Evolutionary conservation across 1,284 basidiomycete species (phyloP), one percentile per base, ranked within the genome.

Genomic region (Ustilago curta): DNA sequence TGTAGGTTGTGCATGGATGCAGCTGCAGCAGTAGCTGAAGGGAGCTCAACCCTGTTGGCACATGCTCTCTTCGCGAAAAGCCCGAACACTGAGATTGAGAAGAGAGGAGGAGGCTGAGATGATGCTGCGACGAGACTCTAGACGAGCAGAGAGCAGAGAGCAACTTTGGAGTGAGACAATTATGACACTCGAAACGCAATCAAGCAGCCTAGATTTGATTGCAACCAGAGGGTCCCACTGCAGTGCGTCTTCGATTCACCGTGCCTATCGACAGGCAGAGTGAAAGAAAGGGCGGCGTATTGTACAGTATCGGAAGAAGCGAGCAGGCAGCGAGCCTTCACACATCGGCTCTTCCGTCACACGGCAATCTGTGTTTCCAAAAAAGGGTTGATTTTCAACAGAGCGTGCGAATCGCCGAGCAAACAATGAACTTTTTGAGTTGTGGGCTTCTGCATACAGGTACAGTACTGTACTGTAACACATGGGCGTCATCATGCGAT

Each of bases 341-440:
- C 31, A 21, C 35, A 47, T 45, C 32, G 54, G 54, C 25, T 47
- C 54, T 47, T 47, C 44, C 54, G 54, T 56, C 53, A 55, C 53
- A 55, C 42, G 9, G 42, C 37, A 35, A 19, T 12, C 42, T 37
- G 12, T 37, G 35, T 37, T 37, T 9, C 35, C 35, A 37, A 37
- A 37, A 37, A 37, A 37, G 35, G 35, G 35, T 37, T 37, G 35
- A 6, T 35, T 35, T 35, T 3, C 32, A 35, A 3, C 12, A 37
- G 35, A 16, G 35, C 35, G 35, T 37, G 35, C 35, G 35, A 37
- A 37, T 37, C 35, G 35, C 35, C 35, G 35, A 14, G 35, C 35
- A 37, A 37, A 37, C 35, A 37, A 37, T 37, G 14, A 37, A 37
- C 31, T 37, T 37, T 37, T 14, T 37, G 35, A 37, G 35, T 37